Base-by-base conservation (phyloP, 768 basidiomycete genomes). In the Tylopilus subfusipes region DNA sequence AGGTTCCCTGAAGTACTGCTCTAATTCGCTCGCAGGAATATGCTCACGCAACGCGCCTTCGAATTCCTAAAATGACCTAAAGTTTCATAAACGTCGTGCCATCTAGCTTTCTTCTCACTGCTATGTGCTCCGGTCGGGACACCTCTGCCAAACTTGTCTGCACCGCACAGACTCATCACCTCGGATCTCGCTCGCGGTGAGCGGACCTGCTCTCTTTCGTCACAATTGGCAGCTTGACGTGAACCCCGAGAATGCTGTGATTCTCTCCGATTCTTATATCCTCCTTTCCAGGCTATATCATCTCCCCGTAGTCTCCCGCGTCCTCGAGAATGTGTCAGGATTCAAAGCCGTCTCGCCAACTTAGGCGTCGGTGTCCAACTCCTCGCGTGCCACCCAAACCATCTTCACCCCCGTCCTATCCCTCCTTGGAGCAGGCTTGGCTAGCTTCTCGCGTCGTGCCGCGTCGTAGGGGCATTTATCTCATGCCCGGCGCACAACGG, bases 401-500 rank as follows among this genome's bases (percentile, higher is more conserved):
- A 13, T 7, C 57, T 2, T 33, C 42, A 3, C 18, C 42, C 12
- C 46, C 55, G 0, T 29, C 55, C 5, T 45, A 14, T 48, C 55
- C 43, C 55, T 64, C 67, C 40, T 19, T 72, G 24, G 61, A 68
- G 52, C 78, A 83, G 47, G 79, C 78, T 30, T 86, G 84, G 84
- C 61, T 82, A 18, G 76, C 81, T 12, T 86, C 84, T 29, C 76
- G 84, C 61, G 65, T 72, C 58, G 62, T 82, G 24, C 76, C 80
- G 30, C 72, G 72, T 25, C 76, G 78, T 40, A 75, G 73, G 42
- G 79, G 76, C 19, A 30, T 65, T 59, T 56, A 70, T 67, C 76
- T 85, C 59, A 76, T 81, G 48, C 83, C 90, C 31, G 90, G 90
- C 43, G 83, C 82, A 38, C 85, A 83, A 58, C 82, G 90, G 38